Base-by-base conservation (phyloP, 257 asterid genomes). In the Forsythia viridissima region DNA sequence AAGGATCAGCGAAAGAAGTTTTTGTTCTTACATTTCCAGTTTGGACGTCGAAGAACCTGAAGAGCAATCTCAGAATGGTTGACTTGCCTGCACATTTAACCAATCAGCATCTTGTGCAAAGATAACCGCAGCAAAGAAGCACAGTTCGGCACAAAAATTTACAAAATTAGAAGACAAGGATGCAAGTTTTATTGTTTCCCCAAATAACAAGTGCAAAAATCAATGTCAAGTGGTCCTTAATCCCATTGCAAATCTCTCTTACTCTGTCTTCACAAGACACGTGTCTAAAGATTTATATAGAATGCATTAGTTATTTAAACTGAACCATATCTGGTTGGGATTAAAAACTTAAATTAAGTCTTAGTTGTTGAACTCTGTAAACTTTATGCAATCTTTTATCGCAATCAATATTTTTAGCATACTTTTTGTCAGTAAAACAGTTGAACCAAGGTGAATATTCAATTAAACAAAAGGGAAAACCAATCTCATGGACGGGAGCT, bases 1-100 rank as follows among this genome's bases (percentile, higher is more conserved):
- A 75, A 59, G 72, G 61, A 6, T 57, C 24, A 74, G 61, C 67
- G 76, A 70, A 67, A 73, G 9, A 72, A 68, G 11, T 51, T 71
- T 55, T 70, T 38, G 34, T 57, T 18, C 97, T 95, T 90, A 96
- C 98, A 80, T 69, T 77, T 84, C 99, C 99, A 70, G 97, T 85
- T 73, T 91, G 88, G 78, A 94, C 76, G 80, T 96, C 98, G 69
- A 91, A 96, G 80, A 91, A 93, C 81, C 99, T 89, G 89, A 92
- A 96, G 79, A 96, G 94, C 89, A 96, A 84, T 88, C 99, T 93
- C 63, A 96, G 88, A 81, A 96, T 93, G 81, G 99, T 93, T 40
- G 99, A 96, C 83, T 96, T 96, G 72, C 99, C 99, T 96, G 93
- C 83, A 78, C 59, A 77, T 24, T 80, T 48, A 65, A 76, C 72